Conservation (phyloP, 108 stramenopile genomes). For the Cylindrotheca fusiformis region DNA sequence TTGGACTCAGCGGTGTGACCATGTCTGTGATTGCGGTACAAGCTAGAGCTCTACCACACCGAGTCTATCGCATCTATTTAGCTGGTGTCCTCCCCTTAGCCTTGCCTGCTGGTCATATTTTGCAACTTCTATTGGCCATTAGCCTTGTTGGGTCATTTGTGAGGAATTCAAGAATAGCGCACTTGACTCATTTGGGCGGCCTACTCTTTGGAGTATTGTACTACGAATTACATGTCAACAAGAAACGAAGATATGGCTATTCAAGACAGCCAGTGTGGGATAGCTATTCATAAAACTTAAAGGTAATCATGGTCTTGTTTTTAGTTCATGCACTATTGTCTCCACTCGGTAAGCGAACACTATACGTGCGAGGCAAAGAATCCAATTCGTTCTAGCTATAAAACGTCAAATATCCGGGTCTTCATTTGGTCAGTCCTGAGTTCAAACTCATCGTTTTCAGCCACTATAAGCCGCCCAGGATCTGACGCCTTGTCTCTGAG, state of each 20-base stretch:
- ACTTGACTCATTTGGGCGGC: constrained; percentile 77
- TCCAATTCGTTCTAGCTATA: too few species aligned
- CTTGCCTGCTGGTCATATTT: constrained; percentile 47
- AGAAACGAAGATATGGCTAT: neutral
- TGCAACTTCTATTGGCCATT: constrained; percentile 35
- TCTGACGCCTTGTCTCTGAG: too few species aligned
- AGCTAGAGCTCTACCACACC: constrained; percentile 45
- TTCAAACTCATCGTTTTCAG: too few species aligned
- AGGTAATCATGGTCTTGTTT: too few species aligned
- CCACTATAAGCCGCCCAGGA: too few species aligned
- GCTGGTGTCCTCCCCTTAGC: constrained; percentile 55
- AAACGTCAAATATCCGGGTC: too few species aligned
- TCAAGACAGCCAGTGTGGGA: too few species aligned
- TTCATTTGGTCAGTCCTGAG: too few species aligned
- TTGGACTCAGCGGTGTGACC: constrained; percentile 73
- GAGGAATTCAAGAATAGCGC: constrained; percentile 27
- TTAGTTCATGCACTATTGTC: too few species aligned
- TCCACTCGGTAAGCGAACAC: too few species aligned
- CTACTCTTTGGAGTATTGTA: constrained; percentile 64
- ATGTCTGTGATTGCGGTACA: constrained; percentile 58
- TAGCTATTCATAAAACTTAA: too few species aligned
- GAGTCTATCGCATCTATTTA: constrained; percentile 40
- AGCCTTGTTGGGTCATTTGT: constrained; percentile 43
- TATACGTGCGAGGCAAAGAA: too few species aligned
- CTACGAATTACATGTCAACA: constrained; percentile 34